phyloP scores from a whole-genome alignment of 169 alveolate species.

The Eimeria brunetti region DNA sequence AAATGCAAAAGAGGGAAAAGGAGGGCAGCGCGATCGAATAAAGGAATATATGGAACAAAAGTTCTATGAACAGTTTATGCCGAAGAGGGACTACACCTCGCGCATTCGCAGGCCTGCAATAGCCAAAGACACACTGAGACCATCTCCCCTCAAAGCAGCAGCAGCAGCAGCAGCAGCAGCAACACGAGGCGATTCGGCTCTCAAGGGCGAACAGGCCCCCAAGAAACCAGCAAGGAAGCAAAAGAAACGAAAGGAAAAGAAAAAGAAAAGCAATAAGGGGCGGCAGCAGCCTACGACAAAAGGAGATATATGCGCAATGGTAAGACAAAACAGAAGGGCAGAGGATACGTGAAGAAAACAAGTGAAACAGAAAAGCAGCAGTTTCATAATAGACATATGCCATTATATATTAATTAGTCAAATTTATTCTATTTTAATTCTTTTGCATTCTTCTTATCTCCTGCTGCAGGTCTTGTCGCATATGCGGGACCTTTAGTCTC shows the following conservation, averaged over 20 bases:
- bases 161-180: no score
- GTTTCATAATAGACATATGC: no score
- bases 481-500: conserved; percentile 17
- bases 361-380: no score
- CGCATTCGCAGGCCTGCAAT: conserved; percentile 14
- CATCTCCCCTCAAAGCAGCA: not conserved
- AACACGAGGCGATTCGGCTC: not conserved
- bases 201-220: not conserved
- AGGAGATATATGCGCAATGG: conserved; percentile 23
- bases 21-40: not conserved
- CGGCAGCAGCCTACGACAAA: not conserved
- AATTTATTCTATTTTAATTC: not conserved
- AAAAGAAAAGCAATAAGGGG: not conserved
- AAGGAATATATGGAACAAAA: conserved; percentile 68
- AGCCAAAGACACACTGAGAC: not conserved
- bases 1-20: not conserved
- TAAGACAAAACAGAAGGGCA: not conserved
- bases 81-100: conserved; percentile 8
- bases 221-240: not conserved
- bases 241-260: no score
- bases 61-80: conserved; percentile 67
- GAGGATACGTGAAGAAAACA: no score
- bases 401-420: not conserved
- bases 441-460: no score
- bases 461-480: conserved; percentile 42